Evolutionary conservation across 2,329 filamentous ascomycete genomes (phyloP).

Genomic region (Aspergillus versicolor): DNA sequence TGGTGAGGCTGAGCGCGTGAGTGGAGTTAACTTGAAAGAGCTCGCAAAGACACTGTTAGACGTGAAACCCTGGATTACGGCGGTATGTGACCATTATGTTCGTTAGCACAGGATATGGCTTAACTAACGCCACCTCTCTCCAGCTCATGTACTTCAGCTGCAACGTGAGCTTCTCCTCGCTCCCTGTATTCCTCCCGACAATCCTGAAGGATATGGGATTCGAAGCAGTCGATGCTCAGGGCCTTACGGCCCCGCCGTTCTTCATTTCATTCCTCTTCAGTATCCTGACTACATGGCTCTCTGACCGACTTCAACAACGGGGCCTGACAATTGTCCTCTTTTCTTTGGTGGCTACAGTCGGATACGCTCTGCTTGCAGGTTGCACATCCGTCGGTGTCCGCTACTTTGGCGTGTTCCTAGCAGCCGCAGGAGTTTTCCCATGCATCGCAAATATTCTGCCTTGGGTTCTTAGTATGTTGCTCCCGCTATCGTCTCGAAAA

Average conservation of each 20-base stretch:
- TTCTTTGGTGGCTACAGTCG: slow-evolving; percentile 58
- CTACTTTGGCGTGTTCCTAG: slow-evolving; percentile 56
- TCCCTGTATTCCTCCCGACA: slow-evolving; percentile 65
- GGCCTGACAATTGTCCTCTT: slow-evolving; percentile 59
- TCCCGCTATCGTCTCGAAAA: not conserved
- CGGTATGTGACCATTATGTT: slow-evolving; percentile 31
- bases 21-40: slow-evolving; percentile 48
- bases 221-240: slow-evolving; percentile 65
- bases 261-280: slow-evolving; percentile 66
- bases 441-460: slow-evolving; percentile 70
- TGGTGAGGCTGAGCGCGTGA: slow-evolving; percentile 45
- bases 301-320: slow-evolving; percentile 65
- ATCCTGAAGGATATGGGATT: slow-evolving; percentile 69
- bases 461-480: slow-evolving; percentile 56
- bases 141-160: slow-evolving; percentile 59
- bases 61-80: slow-evolving; percentile 49
- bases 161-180: slow-evolving; percentile 65
- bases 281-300: slow-evolving; percentile 60
- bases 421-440: slow-evolving; percentile 64
- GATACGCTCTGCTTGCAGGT: slow-evolving; percentile 65
- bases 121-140: slow-evolving; percentile 10
- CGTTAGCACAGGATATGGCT: not conserved
- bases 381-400: slow-evolving; percentile 50
- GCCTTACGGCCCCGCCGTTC: slow-evolving; percentile 70
- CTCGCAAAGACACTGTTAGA: slow-evolving; percentile 47